Percentiles rank a stretch among this genome's conserved stretches.
phyloP scores from a whole-genome alignment of 495 filamentous ascomycete species.

The Patellaria atrata region DNA sequence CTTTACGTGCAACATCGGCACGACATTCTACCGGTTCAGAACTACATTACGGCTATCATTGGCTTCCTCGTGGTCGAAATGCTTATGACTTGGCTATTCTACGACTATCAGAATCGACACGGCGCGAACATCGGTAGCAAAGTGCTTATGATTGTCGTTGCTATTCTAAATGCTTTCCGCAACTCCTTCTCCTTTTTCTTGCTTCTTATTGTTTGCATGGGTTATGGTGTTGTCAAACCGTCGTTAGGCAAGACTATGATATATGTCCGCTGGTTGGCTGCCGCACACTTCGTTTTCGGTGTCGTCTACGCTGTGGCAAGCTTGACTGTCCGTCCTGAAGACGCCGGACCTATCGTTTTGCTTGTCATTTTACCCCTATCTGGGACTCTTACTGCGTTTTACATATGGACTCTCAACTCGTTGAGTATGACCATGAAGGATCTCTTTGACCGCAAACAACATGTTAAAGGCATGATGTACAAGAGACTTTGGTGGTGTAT shows the following conservation, averaged over 20 bases:
- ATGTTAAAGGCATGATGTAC: slow-evolving; percentile 89
- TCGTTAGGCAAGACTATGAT: slow-evolving; percentile 89
- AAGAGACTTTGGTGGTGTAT: slow-evolving; percentile 99
- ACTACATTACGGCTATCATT: slow-evolving; percentile 96
- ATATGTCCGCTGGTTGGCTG: slow-evolving; percentile 79
- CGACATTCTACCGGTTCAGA: slow-evolving; percentile 96
- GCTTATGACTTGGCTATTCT: slow-evolving; percentile 97
- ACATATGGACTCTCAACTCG: slow-evolving; percentile 97
- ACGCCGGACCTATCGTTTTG: slow-evolving; percentile 76
- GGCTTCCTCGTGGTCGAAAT: slow-evolving; percentile 91
- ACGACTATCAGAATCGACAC: slow-evolving; percentile 85
- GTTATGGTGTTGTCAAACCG: slow-evolving; percentile 94
- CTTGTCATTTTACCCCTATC: slow-evolving; percentile 89
- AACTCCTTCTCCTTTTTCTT: slow-evolving; percentile 99
- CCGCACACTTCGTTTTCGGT: slow-evolving; percentile 86
- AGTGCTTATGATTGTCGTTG: slow-evolving; percentile 75
- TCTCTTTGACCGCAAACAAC: slow-evolving; percentile 82
- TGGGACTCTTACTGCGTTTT: slow-evolving; percentile 88
- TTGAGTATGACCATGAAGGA: slow-evolving; percentile 92
- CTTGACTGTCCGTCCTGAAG: slow-evolving; percentile 72
- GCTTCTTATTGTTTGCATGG: slow-evolving; percentile 97
- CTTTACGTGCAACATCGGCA: slow-evolving; percentile 87
- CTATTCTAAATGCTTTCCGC: slow-evolving; percentile 77
- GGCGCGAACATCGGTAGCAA: slow-evolving; percentile 74
- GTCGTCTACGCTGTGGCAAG: slow-evolving; percentile 86